Evolutionary conservation across 2,329 filamentous ascomycete species (phyloP), one percentile per base, ranked within the genome.

Genomic region (Coleophoma eucalyptorum): DNA sequence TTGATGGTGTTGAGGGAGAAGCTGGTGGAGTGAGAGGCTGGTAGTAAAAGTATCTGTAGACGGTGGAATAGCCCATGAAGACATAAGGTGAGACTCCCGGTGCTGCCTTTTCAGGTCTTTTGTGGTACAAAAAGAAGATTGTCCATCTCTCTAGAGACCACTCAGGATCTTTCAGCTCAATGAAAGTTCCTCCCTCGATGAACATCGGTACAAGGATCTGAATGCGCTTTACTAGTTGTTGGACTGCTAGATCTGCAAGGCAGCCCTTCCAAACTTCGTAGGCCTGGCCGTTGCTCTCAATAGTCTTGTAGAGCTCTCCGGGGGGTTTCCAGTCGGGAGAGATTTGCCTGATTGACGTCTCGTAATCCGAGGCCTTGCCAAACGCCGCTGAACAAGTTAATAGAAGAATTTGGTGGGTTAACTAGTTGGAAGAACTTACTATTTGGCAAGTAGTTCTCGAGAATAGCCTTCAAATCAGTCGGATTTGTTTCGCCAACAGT

Each of bases 111-210:
- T 64, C 59, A 4, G 71, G 70, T 54, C 80, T 80, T 64, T 87
- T 87, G 60, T 86, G 81, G 68, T 87, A 93, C 50, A 96, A 75
- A 59, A 96, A 84, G 71, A 91, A 97, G n/a, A 97, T 72, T 1
- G 89, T 91, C 94, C 94, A 99, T 61, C 93, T 81, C 54, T 91
- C 81, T 18, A 86, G 70, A 0, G 83, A 85, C 77, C 83, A 86
- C 55, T 92, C 87, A 1, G 86, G 79, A 48, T 88, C 79, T 37
- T 91, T 83, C 2, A 86, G 73, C 15, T 81, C 55, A 43, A 97
- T 84, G 35, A 83, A 83, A 4, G 83, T 88, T n/a, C 92, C 94
- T 26, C 90, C 94, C 68, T 99, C 95, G 55, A 99, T 97, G 67
- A 91, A 95, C 53, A 97, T 77, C 15, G 90, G 83, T 5, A 92